Percentiles rank a stretch among this genome's conserved stretches.
Conservation (phyloP, 2,329 filamentous ascomycete species). For the Penicillium hordei region DNA sequence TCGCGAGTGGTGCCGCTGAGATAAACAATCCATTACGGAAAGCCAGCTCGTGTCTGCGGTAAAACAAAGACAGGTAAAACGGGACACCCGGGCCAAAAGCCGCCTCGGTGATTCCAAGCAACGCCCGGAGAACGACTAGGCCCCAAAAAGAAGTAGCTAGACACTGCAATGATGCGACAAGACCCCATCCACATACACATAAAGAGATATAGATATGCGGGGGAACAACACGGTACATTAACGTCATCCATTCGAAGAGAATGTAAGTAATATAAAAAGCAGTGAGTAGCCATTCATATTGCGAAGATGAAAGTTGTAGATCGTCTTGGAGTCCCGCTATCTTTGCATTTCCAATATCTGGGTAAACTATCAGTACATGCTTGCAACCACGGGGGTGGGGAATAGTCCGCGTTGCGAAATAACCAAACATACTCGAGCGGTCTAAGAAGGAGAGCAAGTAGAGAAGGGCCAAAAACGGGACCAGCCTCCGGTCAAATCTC, state of each 20-base stretch:
- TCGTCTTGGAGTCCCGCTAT: slow-evolving; percentile 59
- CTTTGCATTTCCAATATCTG: slow-evolving; percentile 62
- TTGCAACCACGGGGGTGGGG: too few species aligned
- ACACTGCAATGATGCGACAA: slow-evolving; percentile 72
- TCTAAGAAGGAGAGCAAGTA: slow-evolving; percentile 87
- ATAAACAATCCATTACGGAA: slow-evolving; percentile 84
- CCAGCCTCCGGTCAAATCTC: slow-evolving; percentile 75
- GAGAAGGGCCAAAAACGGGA: slow-evolving; percentile 76
- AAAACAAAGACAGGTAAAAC: slow-evolving; percentile 66
- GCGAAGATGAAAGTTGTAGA: slow-evolving; percentile 53
- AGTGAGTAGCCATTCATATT: slow-evolving; percentile 63
- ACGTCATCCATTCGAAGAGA: slow-evolving; percentile 65
- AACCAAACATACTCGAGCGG: slow-evolving; percentile 65
- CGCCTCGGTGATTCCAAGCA: slow-evolving; percentile 59
- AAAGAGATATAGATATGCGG: slow-evolving; percentile 61
- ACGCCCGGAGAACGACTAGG: slow-evolving; percentile 47
- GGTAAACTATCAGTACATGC: slow-evolving; percentile 9
- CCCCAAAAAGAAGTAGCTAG: slow-evolving; percentile 62
- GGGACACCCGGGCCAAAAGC: slow-evolving; percentile 64
- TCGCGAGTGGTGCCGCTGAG: slow-evolving; percentile 65
- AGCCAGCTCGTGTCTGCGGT: slow-evolving; percentile 69
- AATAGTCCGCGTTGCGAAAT: background rate
- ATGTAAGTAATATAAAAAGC: slow-evolving; percentile 66
- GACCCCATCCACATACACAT: slow-evolving; percentile 73
- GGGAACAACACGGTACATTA: slow-evolving; percentile 60